phyloP scores from a whole-genome alignment of 139 green algal species.

The Picocystis salinarum region DNA sequence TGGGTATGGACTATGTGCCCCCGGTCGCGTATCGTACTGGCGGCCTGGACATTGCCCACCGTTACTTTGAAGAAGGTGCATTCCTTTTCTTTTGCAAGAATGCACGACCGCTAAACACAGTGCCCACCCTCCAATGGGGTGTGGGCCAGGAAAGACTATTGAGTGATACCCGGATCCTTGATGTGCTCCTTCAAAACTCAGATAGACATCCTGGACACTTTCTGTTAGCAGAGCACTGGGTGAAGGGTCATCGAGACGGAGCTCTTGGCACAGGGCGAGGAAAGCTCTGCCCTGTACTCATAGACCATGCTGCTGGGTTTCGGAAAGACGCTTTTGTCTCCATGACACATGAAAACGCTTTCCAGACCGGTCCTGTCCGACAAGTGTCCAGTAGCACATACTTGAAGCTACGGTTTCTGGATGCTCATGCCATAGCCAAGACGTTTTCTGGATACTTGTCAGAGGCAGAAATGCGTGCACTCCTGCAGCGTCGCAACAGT shows the following conservation, averaged over 20 bases:
- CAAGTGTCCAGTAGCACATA: conserved; percentile 44
- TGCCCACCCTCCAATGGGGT: conserved; percentile 12
- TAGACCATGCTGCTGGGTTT: conserved; percentile 67
- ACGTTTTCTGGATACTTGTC: conserved; percentile 23
- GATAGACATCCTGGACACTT: conserved; percentile 61
- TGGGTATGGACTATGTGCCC: conserved; percentile 58
- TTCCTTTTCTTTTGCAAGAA: conserved; percentile 48
- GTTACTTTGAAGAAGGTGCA: conserved; percentile 35
- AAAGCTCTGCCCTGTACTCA: conserved; percentile 32
- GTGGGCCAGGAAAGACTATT: conserved; percentile 25
- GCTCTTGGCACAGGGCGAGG: not conserved
- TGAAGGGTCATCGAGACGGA: conserved; percentile 3
- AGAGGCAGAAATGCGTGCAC: conserved; percentile 24
- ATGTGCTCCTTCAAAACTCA: conserved; percentile 68
- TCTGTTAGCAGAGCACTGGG: conserved; percentile 54
- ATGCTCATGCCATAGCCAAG: conserved; percentile 17
- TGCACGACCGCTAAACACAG: conserved; percentile 15
- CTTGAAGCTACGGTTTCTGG: conserved; percentile 51
- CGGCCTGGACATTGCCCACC: conserved; percentile 24
- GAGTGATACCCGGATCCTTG: conserved; percentile 53
- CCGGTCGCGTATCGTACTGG: conserved; percentile 30
- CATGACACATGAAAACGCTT: conserved; percentile 54
- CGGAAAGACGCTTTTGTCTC: conserved; percentile 20
- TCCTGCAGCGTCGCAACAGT: conserved; percentile 31
- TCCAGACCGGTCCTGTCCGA: conserved; percentile 38